Conservation (phyloP, 2,329 filamentous ascomycete genomes). For the Fusarium sp. region DNA sequence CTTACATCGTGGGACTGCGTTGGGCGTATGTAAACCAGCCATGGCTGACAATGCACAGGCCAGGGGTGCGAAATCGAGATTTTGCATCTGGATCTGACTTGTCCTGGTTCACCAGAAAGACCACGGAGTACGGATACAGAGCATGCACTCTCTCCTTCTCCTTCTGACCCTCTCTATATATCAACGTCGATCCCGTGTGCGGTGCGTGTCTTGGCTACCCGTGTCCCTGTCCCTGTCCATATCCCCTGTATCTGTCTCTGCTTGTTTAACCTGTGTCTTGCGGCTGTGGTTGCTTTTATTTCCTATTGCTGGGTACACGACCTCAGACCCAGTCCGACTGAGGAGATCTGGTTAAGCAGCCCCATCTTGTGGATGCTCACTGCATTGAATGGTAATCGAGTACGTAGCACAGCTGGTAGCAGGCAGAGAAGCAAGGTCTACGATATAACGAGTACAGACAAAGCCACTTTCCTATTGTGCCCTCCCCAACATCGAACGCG, state of each 20-base stretch:
- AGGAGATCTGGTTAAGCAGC: not conserved
- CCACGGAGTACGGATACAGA: no score
- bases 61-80: conserved; percentile 44
- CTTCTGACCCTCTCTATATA: conserved; percentile 33
- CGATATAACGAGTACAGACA: no score
- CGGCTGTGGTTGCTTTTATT: conserved; percentile 11
- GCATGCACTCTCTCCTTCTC: conserved; percentile 27
- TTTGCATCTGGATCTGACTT: conserved; percentile 44
- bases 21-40: conserved; percentile 5
- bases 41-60: conserved; percentile 13
- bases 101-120: conserved; percentile 13
- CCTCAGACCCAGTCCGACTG: not conserved
- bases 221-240: not conserved
- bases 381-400: no score
- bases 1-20: not conserved
- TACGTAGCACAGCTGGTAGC: no score
- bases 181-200: conserved; percentile 44
- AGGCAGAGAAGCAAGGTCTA: no score
- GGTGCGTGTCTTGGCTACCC: conserved; percentile 26
- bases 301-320: not conserved
- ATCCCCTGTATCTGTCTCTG: conserved; percentile 1
- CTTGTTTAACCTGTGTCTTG: not conserved
- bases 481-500: not conserved
- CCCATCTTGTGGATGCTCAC: not conserved
- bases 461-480: not conserved